Evolutionary conservation across 805 yeast genomes (phyloP).

Genomic region (Yarrowia porcina): DNA sequence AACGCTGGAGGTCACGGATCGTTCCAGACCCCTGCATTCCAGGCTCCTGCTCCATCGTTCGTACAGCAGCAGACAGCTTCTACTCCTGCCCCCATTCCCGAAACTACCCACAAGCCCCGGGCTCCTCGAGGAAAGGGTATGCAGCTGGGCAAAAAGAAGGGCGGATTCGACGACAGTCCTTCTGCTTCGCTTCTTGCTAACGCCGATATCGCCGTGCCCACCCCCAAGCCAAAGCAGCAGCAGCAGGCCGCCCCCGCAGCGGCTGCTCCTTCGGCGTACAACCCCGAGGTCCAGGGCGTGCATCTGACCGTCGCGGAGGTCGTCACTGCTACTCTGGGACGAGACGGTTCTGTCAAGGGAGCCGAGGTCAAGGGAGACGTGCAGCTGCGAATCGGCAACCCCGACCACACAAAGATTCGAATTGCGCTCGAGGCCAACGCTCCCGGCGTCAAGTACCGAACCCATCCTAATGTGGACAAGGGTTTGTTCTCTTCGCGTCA

Average conservation of each 20-base stretch:
- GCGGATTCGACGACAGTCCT: slow-evolving; percentile 35
- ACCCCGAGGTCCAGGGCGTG: slow-evolving; percentile 62
- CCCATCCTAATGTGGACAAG: slow-evolving; percentile 95
- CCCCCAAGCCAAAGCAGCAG: slow-evolving; percentile 27
- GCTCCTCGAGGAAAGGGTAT: slow-evolving; percentile 65
- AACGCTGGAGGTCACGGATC: slow-evolving; percentile 30
- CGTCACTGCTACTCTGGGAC: slow-evolving; percentile 67
- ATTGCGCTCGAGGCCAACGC: slow-evolving; percentile 54
- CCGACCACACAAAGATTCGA: slow-evolving; percentile 64
- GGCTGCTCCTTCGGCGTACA: background rate
- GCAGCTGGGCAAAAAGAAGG: slow-evolving; percentile 63
- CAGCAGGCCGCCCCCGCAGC: slow-evolving; percentile 15
- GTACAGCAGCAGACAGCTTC: slow-evolving; percentile 19
- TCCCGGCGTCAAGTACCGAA: slow-evolving; percentile 69
- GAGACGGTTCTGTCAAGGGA: slow-evolving; percentile 63
- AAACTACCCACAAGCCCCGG: slow-evolving; percentile 31
- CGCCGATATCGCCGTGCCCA: slow-evolving; percentile 30
- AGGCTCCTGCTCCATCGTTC: slow-evolving; percentile 26
- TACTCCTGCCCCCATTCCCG: slow-evolving; percentile 26
- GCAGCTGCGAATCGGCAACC: slow-evolving; percentile 79
- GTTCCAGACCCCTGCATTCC: slow-evolving; percentile 13
- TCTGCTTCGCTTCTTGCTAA: slow-evolving; percentile 38
- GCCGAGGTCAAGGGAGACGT: slow-evolving; percentile 88
- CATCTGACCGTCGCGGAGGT: slow-evolving; percentile 74
- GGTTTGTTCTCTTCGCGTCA: slow-evolving; percentile 55